Conservation (phyloP, 2,329 filamentous ascomycete species). For the Penicillium sp. region DNA sequence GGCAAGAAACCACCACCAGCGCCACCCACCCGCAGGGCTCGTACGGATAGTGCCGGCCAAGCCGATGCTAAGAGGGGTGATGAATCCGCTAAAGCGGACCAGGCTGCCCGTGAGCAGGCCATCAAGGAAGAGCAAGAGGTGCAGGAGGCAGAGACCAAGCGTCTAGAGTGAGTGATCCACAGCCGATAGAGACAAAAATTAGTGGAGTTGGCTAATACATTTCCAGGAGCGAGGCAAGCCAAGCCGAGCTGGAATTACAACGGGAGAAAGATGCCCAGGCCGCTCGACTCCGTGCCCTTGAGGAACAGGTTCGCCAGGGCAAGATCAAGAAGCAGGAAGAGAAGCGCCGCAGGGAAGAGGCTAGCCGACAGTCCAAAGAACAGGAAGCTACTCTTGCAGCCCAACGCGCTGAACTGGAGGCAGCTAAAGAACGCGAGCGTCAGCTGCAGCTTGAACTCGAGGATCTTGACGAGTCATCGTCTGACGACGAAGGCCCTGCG, state of each 20-base stretch:
- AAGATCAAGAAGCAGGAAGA: slow-evolving; percentile 97
- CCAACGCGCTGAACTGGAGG: slow-evolving; percentile 87
- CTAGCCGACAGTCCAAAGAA: slow-evolving; percentile 79
- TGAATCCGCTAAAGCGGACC: slow-evolving; percentile 64
- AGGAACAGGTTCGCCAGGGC: slow-evolving; percentile 89
- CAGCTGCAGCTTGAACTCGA: slow-evolving; percentile 87
- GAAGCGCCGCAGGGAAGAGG: slow-evolving; percentile 87
- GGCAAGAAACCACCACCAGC: slow-evolving; percentile 73
- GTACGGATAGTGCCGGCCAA: slow-evolving; percentile 56
- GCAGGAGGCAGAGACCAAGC: slow-evolving; percentile 69
- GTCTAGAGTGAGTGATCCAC: slow-evolving; percentile 72
- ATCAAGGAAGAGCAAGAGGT: slow-evolving; percentile 67
- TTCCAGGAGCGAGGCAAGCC: slow-evolving; percentile 67
- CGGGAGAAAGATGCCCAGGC: slow-evolving; percentile 78
- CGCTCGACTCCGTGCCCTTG: slow-evolving; percentile 80
- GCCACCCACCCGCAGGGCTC: slow-evolving; percentile 68
- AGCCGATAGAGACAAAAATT: background rate
- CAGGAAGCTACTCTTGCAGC: slow-evolving; percentile 82
- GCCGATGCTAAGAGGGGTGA: slow-evolving; percentile 59
- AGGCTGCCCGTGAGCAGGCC: slow-evolving; percentile 56
- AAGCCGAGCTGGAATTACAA: slow-evolving; percentile 76
- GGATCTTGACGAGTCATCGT: slow-evolving; percentile 71
- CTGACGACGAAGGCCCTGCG: slow-evolving; percentile 75
- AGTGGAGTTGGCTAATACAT: slow-evolving; percentile 13
- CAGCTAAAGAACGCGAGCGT: slow-evolving; percentile 82